Conservation (phyloP, 768 basidiomycete species). For the Pulveroboletus sp. region DNA sequence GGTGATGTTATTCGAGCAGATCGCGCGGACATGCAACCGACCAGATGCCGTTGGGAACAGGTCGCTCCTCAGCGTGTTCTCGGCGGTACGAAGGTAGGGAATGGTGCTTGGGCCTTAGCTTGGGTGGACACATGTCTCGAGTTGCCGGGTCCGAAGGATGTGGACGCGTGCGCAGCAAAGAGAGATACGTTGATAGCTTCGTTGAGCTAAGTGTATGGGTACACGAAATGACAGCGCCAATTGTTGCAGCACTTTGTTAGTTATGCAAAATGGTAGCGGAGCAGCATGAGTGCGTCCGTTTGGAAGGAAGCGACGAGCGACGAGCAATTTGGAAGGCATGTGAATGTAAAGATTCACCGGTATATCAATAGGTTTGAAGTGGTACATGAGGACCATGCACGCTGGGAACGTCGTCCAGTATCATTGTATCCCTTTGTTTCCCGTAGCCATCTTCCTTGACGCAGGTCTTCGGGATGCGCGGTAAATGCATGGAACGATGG, state of each 20-base stretch:
- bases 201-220: constrained; percentile 4
- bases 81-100: constrained; percentile 71
- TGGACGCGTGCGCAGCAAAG: constrained; percentile 19
- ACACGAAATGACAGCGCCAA: not conserved
- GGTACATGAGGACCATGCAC: not conserved
- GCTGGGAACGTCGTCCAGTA: not conserved
- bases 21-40: constrained; percentile 75
- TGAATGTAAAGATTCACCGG: no score
- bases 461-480: no score
- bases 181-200: constrained; percentile 17
- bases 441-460: no score
- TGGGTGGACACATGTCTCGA: constrained; percentile 62
- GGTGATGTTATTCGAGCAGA: constrained; percentile 39
- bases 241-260: not conserved
- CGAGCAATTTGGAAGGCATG: not conserved
- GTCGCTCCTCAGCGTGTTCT: constrained; percentile 50
- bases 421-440: no score
- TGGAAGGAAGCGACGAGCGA: not conserved
- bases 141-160: constrained; percentile 18
- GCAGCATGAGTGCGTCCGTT: not conserved
- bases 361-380: not conserved
- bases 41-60: constrained; percentile 53
- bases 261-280: not conserved
- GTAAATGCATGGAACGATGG: no score
- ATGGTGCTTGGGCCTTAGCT: constrained; percentile 75